Percentiles rank a stretch among this genome's conserved stretches.
These are phyloP conservation scores for Uromyces viciae-fabae DNA, from an alignment of 1,284 basidiomycete genomes.

Conservation along the genomic window DNA sequence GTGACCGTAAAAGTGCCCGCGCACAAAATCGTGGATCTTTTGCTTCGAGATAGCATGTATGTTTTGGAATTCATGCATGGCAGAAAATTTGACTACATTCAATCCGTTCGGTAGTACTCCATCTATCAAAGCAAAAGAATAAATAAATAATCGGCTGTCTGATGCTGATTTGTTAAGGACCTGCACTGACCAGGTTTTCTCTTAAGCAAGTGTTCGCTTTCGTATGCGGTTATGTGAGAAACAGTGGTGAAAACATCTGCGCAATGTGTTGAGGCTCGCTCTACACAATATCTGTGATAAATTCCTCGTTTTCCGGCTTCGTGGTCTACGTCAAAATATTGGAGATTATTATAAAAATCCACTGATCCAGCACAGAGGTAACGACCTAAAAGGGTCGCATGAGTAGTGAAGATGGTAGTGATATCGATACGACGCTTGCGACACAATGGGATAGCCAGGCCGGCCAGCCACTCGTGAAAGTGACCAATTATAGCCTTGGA, in stretches of 20 bases:
- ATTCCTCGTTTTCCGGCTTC: slow-evolving; percentile 98
- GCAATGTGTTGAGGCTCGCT: slow-evolving; percentile 87
- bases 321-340: slow-evolving; percentile 99
- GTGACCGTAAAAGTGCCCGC: slow-evolving; percentile 97
- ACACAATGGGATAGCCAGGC: slow-evolving; percentile 90
- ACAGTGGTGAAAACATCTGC: slow-evolving; percentile 62
- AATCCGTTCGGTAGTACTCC: slow-evolving; percentile 97
- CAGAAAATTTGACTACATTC: slow-evolving; percentile 93
- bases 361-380: slow-evolving; percentile 96
- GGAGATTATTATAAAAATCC: slow-evolving; percentile 98
- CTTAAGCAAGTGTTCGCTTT: slow-evolving; percentile 91
- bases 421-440: slow-evolving; percentile 95
- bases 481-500: slow-evolving; percentile 88
- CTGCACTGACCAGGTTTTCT: slow-evolving; percentile 68
- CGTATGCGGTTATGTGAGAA: slow-evolving; percentile 71
- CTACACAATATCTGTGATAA: slow-evolving; percentile 82
- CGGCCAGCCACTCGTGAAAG: slow-evolving; percentile 99
- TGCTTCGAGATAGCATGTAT: slow-evolving; percentile 78
- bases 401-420: slow-evolving; percentile 89
- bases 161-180: not conserved
- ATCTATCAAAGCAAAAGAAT: slow-evolving; percentile 58
- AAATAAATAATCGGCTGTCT: not conserved
- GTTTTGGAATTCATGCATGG: slow-evolving; percentile 97
- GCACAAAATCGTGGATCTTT: slow-evolving; percentile 96
- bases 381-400: slow-evolving; percentile 94